Percentiles rank a stretch among this genome's conserved stretches.
These are phyloP conservation scores for Cyclanthera cordifolia DNA, from an alignment of 306 rosid species.

Conservation along the genomic window DNA sequence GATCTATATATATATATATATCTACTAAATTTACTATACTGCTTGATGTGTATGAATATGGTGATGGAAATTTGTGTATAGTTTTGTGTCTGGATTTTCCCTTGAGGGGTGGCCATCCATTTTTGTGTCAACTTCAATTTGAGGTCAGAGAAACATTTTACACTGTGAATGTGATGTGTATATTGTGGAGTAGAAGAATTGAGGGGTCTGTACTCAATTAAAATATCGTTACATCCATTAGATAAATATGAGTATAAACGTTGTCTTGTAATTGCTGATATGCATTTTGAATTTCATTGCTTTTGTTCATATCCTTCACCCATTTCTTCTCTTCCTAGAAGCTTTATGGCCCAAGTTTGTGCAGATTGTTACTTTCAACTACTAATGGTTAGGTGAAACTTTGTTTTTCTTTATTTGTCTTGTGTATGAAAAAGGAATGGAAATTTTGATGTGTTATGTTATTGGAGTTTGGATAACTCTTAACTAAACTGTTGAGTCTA, in stretches of 20 bases:
- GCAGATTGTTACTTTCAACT: too few species aligned
- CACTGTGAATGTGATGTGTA: constrained; percentile 13
- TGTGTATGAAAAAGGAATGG: too few species aligned
- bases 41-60: constrained; percentile 9
- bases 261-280: neutral
- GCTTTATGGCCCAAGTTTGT: too few species aligned
- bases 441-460: too few species aligned
- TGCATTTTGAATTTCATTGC: neutral
- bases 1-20: neutral
- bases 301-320: neutral
- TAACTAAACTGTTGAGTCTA: too few species aligned
- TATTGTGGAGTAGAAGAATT: constrained; percentile 8
- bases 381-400: too few species aligned
- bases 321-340: too few species aligned
- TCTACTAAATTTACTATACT: constrained; percentile 8
- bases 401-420: too few species aligned
- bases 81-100: constrained; percentile 8
- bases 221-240: neutral
- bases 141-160: constrained; percentile 11
- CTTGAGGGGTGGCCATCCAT: neutral
- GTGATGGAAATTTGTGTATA: constrained; percentile 12
- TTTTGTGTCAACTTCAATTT: constrained; percentile 10
- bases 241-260: constrained; percentile 1
- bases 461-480: too few species aligned
- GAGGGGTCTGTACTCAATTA: constrained; percentile 7